These are phyloP conservation scores for Parasarocladium wereldwijsianum DNA, from an alignment of 2,329 filamentous ascomycete species.

Conservation along the genomic window DNA sequence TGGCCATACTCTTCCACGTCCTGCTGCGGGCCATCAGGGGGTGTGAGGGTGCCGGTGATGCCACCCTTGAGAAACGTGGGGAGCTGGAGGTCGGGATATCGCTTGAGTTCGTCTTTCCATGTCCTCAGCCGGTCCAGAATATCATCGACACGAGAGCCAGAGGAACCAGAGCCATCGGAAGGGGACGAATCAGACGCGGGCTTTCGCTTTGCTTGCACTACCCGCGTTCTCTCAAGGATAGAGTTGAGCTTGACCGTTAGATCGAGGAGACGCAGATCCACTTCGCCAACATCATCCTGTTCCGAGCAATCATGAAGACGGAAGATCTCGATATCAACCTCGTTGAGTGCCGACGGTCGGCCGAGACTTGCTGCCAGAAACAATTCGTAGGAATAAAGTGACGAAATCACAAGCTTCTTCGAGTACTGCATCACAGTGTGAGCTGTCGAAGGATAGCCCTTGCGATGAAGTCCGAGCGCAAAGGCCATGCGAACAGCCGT, in stretches of 20 bases:
- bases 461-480: slow-evolving; percentile 16
- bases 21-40: slow-evolving; percentile 4
- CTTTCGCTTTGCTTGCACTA: slow-evolving; percentile 8
- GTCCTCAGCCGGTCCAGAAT: slow-evolving; percentile 10
- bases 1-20: slow-evolving; percentile 10
- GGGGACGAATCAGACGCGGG: not conserved
- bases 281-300: slow-evolving; percentile 12
- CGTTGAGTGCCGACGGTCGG: slow-evolving; percentile 19
- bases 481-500: slow-evolving; percentile 18
- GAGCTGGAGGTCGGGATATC: slow-evolving; percentile 9
- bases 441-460: not conserved
- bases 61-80: slow-evolving; percentile 7
- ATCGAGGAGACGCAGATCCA: slow-evolving; percentile 14
- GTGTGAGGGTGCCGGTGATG: not conserved
- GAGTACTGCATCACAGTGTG: not conserved
- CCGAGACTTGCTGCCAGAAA: slow-evolving; percentile 21
- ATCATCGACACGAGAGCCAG: too few relatives aligned
- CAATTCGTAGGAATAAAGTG: slow-evolving; percentile 20
- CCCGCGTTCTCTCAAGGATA: slow-evolving; percentile 13
- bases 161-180: too few relatives aligned
- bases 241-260: slow-evolving; percentile 17
- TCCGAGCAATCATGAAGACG: slow-evolving; percentile 14
- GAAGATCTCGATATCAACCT: slow-evolving; percentile 18
- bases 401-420: slow-evolving; percentile 18
- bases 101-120: slow-evolving; percentile 12